Evolutionary conservation across 2,329 filamentous ascomycete species (phyloP), one percentile per base, ranked within the genome.

Genomic region (Aureobasidium sp.): DNA sequence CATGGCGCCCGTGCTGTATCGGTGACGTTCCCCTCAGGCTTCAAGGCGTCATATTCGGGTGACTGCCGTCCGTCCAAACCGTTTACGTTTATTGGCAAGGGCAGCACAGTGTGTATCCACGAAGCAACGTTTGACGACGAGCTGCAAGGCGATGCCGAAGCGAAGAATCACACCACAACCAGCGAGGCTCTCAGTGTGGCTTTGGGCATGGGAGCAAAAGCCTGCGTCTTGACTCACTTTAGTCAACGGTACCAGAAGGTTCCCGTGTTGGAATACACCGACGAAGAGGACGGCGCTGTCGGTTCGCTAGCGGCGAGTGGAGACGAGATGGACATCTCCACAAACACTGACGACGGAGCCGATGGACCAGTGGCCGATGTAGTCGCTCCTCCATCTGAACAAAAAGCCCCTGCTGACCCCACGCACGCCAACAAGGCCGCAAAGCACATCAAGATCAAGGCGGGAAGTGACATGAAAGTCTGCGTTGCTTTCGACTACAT

Each of bases 51-150:
- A 47, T 99, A 96, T 75, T 95, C 90, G 4, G 94, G 94, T 60
- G 94, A 99, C 76, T 97, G 93, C 71, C 83, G 94, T 7, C 94
- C 94, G 0, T 90, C 84, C 4, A 68, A 75, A 2, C 70, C 75
- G 0, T 96, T 99, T 69, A 83, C 84, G 0, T 66, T 73, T 13
- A 87, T 93, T 54, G 95, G 89, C 47, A 76, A 77, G 47, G 85
- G 85, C 63, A 86, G 88, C 1, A 95, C 93, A 15, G 81, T 99
- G 7, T 83, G 96, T 5, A 84, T 99, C 60, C 94, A 99, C 76
- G 94, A 99, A 79, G 92, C 91, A 64, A 99, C 94, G 0, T 97
- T 99, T 70, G 90, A 94, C 66, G 90, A 96, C 70, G 89, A 94
- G 67, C 82, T 96, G 67, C 68, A 74, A 40, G 83, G 81, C 17